A percentile compares a stretch with the other conserved stretches of the same genome.
Conservation (phyloP, 164 flowering plant genomes). For the Magnolia changhungtana region DNA sequence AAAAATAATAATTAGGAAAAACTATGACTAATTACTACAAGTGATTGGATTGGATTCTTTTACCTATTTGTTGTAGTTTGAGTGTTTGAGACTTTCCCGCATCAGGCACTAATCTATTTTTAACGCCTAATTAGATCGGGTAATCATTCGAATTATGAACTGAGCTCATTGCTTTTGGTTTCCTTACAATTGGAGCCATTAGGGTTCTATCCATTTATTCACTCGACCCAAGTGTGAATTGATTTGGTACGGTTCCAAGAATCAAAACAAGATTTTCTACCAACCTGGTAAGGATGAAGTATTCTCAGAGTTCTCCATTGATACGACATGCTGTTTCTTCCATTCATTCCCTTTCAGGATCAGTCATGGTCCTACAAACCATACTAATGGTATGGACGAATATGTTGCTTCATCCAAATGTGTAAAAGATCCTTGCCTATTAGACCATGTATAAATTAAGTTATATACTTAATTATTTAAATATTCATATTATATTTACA, state of each 20-base stretch:
- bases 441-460: too few species aligned
- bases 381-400: not conserved
- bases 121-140: not conserved
- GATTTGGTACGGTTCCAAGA: not conserved
- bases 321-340: not conserved
- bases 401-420: constrained; percentile 4
- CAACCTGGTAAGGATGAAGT: not conserved
- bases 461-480: too few species aligned
- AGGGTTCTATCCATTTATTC: constrained; percentile 1
- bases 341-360: constrained; percentile 8
- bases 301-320: not conserved
- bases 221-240: constrained; percentile 1
- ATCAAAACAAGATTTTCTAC: not conserved
- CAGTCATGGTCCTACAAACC: not conserved
- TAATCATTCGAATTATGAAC: constrained; percentile 2
- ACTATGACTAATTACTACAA: too few species aligned
- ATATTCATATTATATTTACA: too few species aligned
- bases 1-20: too few species aligned
- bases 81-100: too few species aligned
- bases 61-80: too few species aligned
- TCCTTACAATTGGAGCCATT: constrained; percentile 4
- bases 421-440: not conserved
- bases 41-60: too few species aligned
- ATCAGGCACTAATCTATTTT: not conserved
- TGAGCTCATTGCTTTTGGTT: not conserved